Conservation (phyloP, 1,284 basidiomycete genomes). For the Moesziomyces globuligerus region DNA sequence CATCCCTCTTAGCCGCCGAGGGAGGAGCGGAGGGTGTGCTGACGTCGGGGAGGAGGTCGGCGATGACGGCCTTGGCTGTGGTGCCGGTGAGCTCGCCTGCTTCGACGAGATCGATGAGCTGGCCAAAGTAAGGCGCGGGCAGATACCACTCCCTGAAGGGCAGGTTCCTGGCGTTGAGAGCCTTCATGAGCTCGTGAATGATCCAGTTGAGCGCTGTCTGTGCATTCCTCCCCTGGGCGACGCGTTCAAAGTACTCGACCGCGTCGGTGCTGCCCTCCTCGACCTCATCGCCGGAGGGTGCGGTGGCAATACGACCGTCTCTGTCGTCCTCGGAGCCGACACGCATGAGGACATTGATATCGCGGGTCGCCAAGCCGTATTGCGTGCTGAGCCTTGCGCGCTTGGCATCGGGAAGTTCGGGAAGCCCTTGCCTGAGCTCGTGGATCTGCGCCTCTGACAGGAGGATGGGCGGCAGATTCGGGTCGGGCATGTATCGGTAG, state of each 20-base stretch:
- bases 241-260: conserved; percentile 59
- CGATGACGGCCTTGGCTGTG: conserved; percentile 63
- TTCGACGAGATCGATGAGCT: conserved; percentile 81
- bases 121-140: conserved; percentile 74
- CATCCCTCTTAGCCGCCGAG: too few relatives aligned
- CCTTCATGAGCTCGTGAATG: conserved; percentile 58
- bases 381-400: conserved; percentile 73
- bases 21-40: too few relatives aligned
- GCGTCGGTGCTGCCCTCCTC: conserved; percentile 27
- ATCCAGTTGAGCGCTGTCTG: conserved; percentile 81
- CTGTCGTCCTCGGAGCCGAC: conserved; percentile 60
- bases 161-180: conserved; percentile 45
- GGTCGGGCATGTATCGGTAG: conserved; percentile 98
- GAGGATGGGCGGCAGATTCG: conserved; percentile 82
- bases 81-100: conserved; percentile 73
- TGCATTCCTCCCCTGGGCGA: conserved; percentile 44
- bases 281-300: not conserved
- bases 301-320: conserved; percentile 13
- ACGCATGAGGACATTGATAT: conserved; percentile 63
- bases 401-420: conserved; percentile 80
- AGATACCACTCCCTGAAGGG: conserved; percentile 48
- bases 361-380: conserved; percentile 74
- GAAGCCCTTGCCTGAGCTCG: conserved; percentile 73
- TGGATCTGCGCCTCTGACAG: conserved; percentile 73
- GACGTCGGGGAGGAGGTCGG: conserved; percentile 42